Evolutionary conservation across 768 basidiomycete genomes (phyloP).

Genomic region (Nidularia sp.): DNA sequence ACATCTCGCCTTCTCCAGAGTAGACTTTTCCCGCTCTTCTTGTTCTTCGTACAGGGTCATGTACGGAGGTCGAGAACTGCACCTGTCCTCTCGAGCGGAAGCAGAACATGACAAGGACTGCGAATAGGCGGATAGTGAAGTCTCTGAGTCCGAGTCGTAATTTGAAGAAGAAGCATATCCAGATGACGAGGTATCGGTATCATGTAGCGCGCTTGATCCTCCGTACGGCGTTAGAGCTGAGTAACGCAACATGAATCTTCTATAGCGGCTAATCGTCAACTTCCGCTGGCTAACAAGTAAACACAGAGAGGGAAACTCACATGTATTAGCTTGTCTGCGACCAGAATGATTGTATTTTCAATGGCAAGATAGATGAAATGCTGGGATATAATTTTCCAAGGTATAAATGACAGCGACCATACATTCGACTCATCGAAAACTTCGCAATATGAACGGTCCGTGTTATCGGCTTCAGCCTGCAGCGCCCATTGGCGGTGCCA

Average conservation of each 20-base stretch:
- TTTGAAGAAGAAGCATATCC: neutral
- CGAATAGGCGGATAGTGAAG: neutral
- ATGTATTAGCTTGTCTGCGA: too few species aligned
- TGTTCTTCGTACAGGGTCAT: neutral
- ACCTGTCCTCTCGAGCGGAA: neutral
- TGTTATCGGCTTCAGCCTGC: too few species aligned
- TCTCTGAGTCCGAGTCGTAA: neutral
- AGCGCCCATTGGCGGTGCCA: too few species aligned
- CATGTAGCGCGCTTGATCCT: neutral
- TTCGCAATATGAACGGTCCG: too few species aligned
- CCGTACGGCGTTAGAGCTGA: neutral
- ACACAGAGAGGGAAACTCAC: too few species aligned
- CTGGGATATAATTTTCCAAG: too few species aligned
- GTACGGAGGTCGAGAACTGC: neutral
- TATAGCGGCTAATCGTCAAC: too few species aligned
- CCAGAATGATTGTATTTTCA: too few species aligned
- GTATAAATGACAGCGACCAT: too few species aligned
- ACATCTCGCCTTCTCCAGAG: neutral
- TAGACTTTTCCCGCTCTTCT: neutral
- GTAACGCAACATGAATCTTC: neutral
- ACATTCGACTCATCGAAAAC: too few species aligned
- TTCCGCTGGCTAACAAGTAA: too few species aligned
- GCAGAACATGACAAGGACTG: neutral
- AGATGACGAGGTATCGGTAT: neutral
- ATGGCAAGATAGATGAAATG: too few species aligned